phyloP scores from a whole-genome alignment of 148 eudicot species.

The Linanthus parryae region DNA sequence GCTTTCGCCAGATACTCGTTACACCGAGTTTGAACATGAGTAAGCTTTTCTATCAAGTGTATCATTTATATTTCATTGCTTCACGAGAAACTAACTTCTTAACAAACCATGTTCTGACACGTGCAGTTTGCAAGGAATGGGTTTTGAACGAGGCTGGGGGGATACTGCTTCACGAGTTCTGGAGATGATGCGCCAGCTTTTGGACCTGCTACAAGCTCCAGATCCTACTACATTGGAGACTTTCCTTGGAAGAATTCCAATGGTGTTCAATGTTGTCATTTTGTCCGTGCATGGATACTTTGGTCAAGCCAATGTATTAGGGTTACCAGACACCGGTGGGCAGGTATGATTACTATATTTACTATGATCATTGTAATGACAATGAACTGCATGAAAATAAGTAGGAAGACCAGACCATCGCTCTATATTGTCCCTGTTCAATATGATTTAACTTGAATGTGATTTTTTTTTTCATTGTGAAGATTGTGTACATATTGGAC shows the following conservation, averaged over 20 bases:
- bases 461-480: constrained; percentile 14
- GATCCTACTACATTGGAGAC: constrained; percentile 81
- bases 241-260: constrained; percentile 89
- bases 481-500: constrained; percentile 94
- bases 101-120: no score
- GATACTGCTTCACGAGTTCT: constrained; percentile 61
- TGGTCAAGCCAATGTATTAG: constrained; percentile 97
- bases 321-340: constrained; percentile 98
- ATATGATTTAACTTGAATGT: neutral
- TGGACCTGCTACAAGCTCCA: constrained; percentile 95
- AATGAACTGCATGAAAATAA: neutral
- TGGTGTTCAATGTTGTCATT: constrained; percentile 95
- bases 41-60: constrained; percentile 30
- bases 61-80: no score
- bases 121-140: constrained; percentile 82
- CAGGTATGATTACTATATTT: constrained; percentile 46
- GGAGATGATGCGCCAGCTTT: constrained; percentile 90
- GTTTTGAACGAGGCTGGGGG: constrained; percentile 99
- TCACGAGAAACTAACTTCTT: no score
- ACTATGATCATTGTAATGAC: neutral
- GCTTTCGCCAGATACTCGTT: constrained; percentile 65
- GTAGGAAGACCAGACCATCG: neutral
- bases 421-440: neutral
- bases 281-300: constrained; percentile 90
- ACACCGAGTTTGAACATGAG: constrained; percentile 72